Evolutionary conservation across 768 basidiomycete species (phyloP), one percentile per base, ranked within the genome.

Genomic region (Pleurotus platypus): DNA sequence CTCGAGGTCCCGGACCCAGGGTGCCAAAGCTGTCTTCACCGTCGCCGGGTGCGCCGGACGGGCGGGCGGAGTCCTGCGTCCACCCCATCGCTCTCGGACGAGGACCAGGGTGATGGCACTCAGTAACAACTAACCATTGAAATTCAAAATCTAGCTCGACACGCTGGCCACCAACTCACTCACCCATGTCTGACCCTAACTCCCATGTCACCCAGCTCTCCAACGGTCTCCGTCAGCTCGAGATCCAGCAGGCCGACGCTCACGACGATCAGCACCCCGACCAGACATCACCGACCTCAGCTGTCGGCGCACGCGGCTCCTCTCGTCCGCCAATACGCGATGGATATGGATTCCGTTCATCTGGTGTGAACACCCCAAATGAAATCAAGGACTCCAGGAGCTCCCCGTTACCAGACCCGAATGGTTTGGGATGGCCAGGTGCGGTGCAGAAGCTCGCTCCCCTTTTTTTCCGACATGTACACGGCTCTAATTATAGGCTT

Each of bases 341-440:
- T 53, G 92, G 89, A 53, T 92, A 92, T 70, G 92, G 92, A 55
- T 93, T 93, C 70, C 83, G 89, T 9, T 74, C 81, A 35, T 93
- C 90, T 7, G 89, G 87, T 3, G 66, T 79, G 43, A 80, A 82
- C 43, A 89, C 87, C 8, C 91, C 89, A 46, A 73, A 78, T 16
- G 67, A 68, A 39, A 61, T 61, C 50, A 61, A 71, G 57, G 61
- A 65, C 58, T 35, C 30, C 2, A 26, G 22, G 30, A 53, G 45
- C 35, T 57, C 24, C 27, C 55, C 60, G 18, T 38, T 82, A 38
- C 78, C 80, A 56, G 82, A 84, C 68, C 74, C 81, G 49, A 81
- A 93, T 65, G 94, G 94, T 55, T 80, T 97, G 7, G 94, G 94
- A 5, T 96, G 94, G 94, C 94, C 94, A 70, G 93, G 93, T 89